Conservation (phyloP, 306 rosid genomes). For the Sesbania bispinosa region DNA sequence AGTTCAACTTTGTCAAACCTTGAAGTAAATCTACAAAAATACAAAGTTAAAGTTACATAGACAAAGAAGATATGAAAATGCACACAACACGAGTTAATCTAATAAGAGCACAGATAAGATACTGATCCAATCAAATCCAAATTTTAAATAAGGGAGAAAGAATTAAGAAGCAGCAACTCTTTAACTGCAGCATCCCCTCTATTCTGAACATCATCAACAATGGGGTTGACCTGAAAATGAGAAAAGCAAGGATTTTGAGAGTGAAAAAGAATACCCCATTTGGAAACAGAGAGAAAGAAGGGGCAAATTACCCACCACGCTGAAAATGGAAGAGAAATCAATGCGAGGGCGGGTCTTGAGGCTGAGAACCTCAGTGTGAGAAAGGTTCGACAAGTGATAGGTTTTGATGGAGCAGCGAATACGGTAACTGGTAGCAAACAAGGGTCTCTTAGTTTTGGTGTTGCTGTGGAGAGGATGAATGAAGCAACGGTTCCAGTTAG, state of each 20-base stretch:
- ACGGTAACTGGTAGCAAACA: constrained; percentile 28
- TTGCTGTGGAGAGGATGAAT: background rate
- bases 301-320: constrained; percentile 42
- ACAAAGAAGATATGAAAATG: background rate
- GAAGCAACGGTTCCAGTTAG: constrained; percentile 10
- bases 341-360: constrained; percentile 91
- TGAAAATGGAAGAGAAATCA: constrained; percentile 87
- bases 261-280: background rate
- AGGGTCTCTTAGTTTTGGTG: background rate
- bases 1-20: constrained; percentile 78
- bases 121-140: background rate
- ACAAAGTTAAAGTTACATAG: background rate
- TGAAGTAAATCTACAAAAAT: constrained; percentile 60
- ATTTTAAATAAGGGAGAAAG: background rate
- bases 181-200: constrained; percentile 85
- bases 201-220: constrained; percentile 76
- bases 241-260: background rate
- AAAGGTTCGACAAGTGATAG: constrained; percentile 68
- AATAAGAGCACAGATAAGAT: background rate
- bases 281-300: background rate
- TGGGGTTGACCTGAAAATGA: constrained; percentile 79
- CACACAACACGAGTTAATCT: background rate
- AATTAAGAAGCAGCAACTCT: constrained; percentile 48
- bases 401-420: constrained; percentile 67
- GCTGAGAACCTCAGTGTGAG: constrained; percentile 50